Evolutionary conservation across 116 monocot species (phyloP).

Genomic region (Zostera marina): DNA sequence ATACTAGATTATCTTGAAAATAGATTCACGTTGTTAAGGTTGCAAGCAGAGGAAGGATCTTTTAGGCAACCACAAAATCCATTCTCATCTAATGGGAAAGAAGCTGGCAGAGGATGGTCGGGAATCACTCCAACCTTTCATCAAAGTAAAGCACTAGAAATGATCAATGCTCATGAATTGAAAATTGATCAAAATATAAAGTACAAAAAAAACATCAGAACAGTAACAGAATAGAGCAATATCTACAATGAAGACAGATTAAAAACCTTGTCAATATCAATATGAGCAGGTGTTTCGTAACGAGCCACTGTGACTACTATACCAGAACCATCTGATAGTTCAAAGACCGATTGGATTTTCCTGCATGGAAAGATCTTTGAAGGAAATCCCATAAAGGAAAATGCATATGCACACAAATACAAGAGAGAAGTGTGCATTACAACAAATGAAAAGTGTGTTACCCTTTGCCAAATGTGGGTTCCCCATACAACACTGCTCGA

Average conservation of each 20-base stretch:
- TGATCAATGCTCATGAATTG: neutral
- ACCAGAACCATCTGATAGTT: conserved; percentile 95
- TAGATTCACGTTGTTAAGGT: conserved; percentile 32
- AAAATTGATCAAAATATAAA: neutral
- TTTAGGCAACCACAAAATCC: conserved; percentile 61
- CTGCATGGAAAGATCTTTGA: conserved; percentile 21
- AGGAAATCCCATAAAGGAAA: neutral
- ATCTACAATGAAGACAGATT: neutral
- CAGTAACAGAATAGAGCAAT: neutral
- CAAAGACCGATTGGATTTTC: conserved; percentile 96
- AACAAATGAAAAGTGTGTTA: conserved; percentile 12
- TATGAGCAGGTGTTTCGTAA: conserved; percentile 95
- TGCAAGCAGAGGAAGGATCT: conserved; percentile 63
- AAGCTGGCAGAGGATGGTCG: conserved; percentile 59
- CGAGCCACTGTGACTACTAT: conserved; percentile 91
- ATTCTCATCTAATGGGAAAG: conserved; percentile 77
- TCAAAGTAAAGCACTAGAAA: neutral
- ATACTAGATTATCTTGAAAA: conserved; percentile 44
- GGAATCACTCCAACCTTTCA: conserved; percentile 75
- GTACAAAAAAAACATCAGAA: neutral
- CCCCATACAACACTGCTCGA: conserved; percentile 85
- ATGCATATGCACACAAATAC: neutral
- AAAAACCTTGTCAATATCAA: conserved; percentile 78
- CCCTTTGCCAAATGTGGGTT: conserved; percentile 99
- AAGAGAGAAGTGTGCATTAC: conserved; percentile 1